Evolutionary conservation across 179 eudicot genomes (phyloP).

Genomic region (Beta lomatogona): DNA sequence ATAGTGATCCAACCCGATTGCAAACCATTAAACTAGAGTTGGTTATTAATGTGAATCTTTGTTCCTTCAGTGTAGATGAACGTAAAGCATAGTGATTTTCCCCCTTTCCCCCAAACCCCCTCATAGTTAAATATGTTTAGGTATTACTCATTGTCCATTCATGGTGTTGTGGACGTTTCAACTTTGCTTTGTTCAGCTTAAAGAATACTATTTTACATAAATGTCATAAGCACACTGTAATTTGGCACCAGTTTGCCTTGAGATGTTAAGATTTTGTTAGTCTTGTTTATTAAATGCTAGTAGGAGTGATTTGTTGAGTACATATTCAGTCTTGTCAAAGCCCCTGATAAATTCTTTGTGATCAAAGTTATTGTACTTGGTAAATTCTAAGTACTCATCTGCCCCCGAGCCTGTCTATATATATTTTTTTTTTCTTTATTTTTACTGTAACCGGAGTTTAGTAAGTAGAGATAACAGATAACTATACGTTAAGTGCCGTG

Average conservation of each 20-base stretch:
- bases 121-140: conserved; percentile 5
- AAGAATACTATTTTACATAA: conserved; percentile 20
- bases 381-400: not conserved
- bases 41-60: conserved; percentile 24
- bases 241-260: not conserved
- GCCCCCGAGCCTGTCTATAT: not conserved
- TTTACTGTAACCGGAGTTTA: not conserved
- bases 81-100: conserved; percentile 16
- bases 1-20: conserved; percentile 11
- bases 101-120: not conserved
- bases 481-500: not conserved
- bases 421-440: not conserved
- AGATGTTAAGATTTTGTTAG: not conserved
- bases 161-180: not conserved
- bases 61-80: conserved; percentile 22
- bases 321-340: not conserved
- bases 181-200: conserved; percentile 1
- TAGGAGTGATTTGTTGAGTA: not conserved
- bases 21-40: conserved; percentile 3
- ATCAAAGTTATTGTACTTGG: not conserved
- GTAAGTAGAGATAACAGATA: not conserved
- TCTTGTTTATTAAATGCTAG: not conserved
- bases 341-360: not conserved
- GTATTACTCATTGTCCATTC: conserved; percentile 18
- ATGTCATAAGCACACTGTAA: conserved; percentile 1